phyloP scores from a whole-genome alignment of 2,329 filamentous ascomycete species.

The Chaetomium olivaceum region DNA sequence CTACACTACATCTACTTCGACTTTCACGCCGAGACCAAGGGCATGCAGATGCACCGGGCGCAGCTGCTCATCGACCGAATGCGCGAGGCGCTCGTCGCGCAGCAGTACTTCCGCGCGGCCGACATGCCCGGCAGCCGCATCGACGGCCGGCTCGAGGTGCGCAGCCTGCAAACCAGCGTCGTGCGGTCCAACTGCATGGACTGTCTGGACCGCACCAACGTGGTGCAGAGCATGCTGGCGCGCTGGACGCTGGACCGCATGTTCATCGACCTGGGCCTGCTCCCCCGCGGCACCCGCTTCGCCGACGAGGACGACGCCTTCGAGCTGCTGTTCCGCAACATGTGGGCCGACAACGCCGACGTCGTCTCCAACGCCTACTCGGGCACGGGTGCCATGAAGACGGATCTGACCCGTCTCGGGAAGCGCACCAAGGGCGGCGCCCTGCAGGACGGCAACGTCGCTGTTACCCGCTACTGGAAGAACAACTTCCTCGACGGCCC shows the following conservation, averaged over 20 bases:
- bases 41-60: constrained; percentile 88
- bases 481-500: constrained; percentile 97
- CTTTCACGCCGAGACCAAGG: constrained; percentile 97
- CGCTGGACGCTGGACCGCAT: constrained; percentile 87
- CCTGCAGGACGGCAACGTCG: constrained; percentile 84
- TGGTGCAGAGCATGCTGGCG: constrained; percentile 95
- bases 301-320: constrained; percentile 76
- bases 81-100: constrained; percentile 70
- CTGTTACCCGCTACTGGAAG: constrained; percentile 80
- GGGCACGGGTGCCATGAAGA: constrained; percentile 95
- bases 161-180: constrained; percentile 80
- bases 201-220: constrained; percentile 95
- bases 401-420: constrained; percentile 93
- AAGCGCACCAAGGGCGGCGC: constrained; percentile 82
- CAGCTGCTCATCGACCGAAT: constrained; percentile 83
- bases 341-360: constrained; percentile 98
- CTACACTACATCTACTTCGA: constrained; percentile 98
- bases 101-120: constrained; percentile 90
- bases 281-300: constrained; percentile 74
- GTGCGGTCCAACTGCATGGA: constrained; percentile 99
- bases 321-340: constrained; percentile 89
- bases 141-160: constrained; percentile 73
- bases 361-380: constrained; percentile 91
- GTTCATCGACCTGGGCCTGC: constrained; percentile 78
- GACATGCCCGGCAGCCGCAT: constrained; percentile 71